phyloP scores from a whole-genome alignment of 306 rosid genomes.

The Castanea sativa region DNA sequence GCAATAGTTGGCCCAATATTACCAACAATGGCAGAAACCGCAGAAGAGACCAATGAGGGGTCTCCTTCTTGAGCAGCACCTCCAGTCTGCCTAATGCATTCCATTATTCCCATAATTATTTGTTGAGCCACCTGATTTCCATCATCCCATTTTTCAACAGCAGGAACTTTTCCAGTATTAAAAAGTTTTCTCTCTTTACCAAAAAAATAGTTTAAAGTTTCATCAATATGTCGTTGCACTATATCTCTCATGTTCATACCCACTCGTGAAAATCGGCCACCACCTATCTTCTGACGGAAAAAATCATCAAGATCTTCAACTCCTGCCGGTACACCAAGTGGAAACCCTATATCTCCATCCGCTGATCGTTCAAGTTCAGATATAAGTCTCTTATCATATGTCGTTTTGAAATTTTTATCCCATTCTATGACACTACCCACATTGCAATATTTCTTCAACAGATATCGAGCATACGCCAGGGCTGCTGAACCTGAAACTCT shows the following conservation, averaged over 20 bases:
- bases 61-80: conserved; percentile 99
- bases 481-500: conserved; percentile 73
- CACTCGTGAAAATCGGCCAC: conserved; percentile 76
- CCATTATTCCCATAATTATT: conserved; percentile 67
- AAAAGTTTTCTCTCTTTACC: conserved; percentile 79
- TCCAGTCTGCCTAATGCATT: conserved; percentile 89
- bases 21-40: conserved; percentile 82
- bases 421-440: conserved; percentile 78
- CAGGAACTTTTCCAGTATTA: conserved; percentile 55
- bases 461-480: conserved; percentile 57
- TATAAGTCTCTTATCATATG: conserved; percentile 71
- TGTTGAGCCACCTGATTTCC: conserved; percentile 80
- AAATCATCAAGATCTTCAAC: conserved; percentile 94
- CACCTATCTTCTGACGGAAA: conserved; percentile 80
- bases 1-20: conserved; percentile 64
- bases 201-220: conserved; percentile 45
- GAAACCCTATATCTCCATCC: conserved; percentile 78
- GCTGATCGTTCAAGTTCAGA: conserved; percentile 67
- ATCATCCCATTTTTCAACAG: conserved; percentile 80
- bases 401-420: conserved; percentile 75
- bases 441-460: conserved; percentile 65
- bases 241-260: conserved; percentile 79
- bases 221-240: conserved; percentile 79
- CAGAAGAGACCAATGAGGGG: conserved; percentile 89
- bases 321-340: conserved; percentile 90